phyloP scores from a whole-genome alignment of 2,329 filamentous ascomycete species.

The Beauveria medogensis region DNA sequence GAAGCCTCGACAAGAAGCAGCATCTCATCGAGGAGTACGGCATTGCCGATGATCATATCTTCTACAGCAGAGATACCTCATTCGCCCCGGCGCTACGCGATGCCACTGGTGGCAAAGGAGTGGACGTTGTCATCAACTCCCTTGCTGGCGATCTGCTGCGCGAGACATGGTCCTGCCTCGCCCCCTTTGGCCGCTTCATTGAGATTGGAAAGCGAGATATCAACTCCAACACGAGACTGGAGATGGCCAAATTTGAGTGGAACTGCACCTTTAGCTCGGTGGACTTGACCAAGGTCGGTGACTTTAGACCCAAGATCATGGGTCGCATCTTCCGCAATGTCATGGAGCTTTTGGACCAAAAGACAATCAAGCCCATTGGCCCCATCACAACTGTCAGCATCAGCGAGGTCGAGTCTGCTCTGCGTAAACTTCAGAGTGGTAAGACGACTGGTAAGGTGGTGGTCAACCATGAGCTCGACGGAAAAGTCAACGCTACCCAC shows the following conservation, averaged over 20 bases:
- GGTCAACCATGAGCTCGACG: slow-evolving; percentile 32
- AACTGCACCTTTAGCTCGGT: slow-evolving; percentile 39
- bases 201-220: slow-evolving; percentile 35
- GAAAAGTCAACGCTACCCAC: slow-evolving; percentile 31
- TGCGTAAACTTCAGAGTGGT: slow-evolving; percentile 28
- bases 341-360: slow-evolving; percentile 25
- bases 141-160: slow-evolving; percentile 33
- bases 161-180: slow-evolving; percentile 36
- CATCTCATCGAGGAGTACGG: slow-evolving; percentile 29
- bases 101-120: slow-evolving; percentile 41
- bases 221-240: slow-evolving; percentile 32
- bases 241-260: slow-evolving; percentile 40
- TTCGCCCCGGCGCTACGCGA: slow-evolving; percentile 18
- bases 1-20: slow-evolving; percentile 29
- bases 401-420: slow-evolving; percentile 29
- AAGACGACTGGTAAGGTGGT: slow-evolving; percentile 35
- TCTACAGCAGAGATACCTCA: slow-evolving; percentile 19
- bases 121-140: slow-evolving; percentile 59
- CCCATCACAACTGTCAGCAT: slow-evolving; percentile 28
- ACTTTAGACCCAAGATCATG: slow-evolving; percentile 32
- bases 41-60: slow-evolving; percentile 26
- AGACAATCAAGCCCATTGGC: slow-evolving; percentile 27
- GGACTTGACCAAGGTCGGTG: slow-evolving; percentile 36
- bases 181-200: slow-evolving; percentile 36
- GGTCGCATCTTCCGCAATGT: slow-evolving; percentile 30